A percentile compares a stretch with the other conserved stretches of the same genome.
Conservation (phyloP, 2,329 filamentous ascomycete species). For the Diaporthe sp. region DNA sequence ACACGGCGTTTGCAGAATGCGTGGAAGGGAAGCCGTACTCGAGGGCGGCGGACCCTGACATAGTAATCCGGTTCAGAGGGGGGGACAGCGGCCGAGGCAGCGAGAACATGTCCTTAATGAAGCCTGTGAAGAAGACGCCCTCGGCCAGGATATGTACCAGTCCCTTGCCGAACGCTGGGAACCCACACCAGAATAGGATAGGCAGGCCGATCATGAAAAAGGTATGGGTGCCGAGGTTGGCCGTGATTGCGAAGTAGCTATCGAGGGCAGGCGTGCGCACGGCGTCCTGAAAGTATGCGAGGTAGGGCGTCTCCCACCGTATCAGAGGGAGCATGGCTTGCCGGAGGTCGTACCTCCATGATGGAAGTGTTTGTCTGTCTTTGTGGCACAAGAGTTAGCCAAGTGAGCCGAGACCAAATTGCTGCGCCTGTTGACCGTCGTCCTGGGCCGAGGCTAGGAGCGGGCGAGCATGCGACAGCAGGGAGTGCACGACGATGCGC, state of each 20-base stretch:
- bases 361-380: conserved; percentile 88
- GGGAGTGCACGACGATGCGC: conserved; percentile 31
- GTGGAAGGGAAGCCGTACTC: conserved; percentile 99
- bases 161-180: conserved; percentile 85
- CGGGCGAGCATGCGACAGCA: conserved; percentile 11
- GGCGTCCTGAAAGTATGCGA: conserved; percentile 86
- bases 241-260: conserved; percentile 96
- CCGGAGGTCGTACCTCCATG: conserved; percentile 90
- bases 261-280: conserved; percentile 88
- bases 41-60: conserved; percentile 94
- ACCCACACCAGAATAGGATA: conserved; percentile 96
- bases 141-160: conserved; percentile 82
- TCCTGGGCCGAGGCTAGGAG: background rate
- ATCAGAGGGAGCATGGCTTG: conserved; percentile 87
- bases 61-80: conserved; percentile 93
- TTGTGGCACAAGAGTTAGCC: conserved; percentile 39
- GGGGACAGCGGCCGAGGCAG: conserved; percentile 93
- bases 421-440: background rate
- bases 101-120: conserved; percentile 94
- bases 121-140: conserved; percentile 90
- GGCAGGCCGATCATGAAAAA: conserved; percentile 98
- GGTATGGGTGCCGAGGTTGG: conserved; percentile 96
- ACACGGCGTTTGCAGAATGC: conserved; percentile 96
- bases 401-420: background rate
- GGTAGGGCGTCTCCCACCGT: conserved; percentile 94